phyloP scores from a whole-genome alignment of 1,284 basidiomycete species.

The Heterobasidion parviporum region DNA sequence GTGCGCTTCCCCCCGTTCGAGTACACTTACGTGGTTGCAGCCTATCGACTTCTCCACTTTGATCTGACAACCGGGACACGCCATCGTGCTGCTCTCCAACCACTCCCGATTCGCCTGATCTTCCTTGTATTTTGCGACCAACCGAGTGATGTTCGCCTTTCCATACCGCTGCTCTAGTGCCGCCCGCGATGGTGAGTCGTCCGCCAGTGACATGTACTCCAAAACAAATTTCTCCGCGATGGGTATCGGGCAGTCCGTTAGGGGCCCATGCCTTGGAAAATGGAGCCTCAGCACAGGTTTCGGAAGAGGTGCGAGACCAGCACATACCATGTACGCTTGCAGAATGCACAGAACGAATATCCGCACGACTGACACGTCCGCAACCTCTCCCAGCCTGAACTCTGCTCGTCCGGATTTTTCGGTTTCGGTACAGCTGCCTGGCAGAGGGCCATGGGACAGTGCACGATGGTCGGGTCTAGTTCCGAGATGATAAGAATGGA shows the following conservation, averaged over 20 bases:
- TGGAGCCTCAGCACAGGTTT: not conserved
- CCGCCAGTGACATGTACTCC: constrained; percentile 50
- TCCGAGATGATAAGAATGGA: not conserved
- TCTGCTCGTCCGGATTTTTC: constrained; percentile 28
- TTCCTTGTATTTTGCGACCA: constrained; percentile 56
- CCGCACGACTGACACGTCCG: constrained; percentile 59
- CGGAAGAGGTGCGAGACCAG: not conserved
- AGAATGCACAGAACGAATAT: constrained; percentile 69
- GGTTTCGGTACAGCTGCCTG: constrained; percentile 60
- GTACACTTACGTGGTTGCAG: constrained; percentile 56
- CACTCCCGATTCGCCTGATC: constrained; percentile 60
- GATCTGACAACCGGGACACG: constrained; percentile 64
- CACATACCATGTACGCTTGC: constrained; percentile 60
- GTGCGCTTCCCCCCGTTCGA: not conserved
- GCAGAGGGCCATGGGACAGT: constrained; percentile 69
- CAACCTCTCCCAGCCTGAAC: constrained; percentile 57
- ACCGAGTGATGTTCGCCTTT: constrained; percentile 38
- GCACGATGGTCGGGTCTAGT: constrained; percentile 64
- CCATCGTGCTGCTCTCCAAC: constrained; percentile 51
- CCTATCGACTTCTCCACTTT: constrained; percentile 69
- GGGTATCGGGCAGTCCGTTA: constrained; percentile 55
- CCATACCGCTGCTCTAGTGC: constrained; percentile 59
- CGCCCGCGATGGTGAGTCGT: constrained; percentile 37
- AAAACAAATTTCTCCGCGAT: constrained; percentile 51
- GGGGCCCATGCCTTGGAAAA: constrained; percentile 60